Conservation (phyloP, 371 early-diverging fungal species). For the Mucor circinelloides region DNA sequence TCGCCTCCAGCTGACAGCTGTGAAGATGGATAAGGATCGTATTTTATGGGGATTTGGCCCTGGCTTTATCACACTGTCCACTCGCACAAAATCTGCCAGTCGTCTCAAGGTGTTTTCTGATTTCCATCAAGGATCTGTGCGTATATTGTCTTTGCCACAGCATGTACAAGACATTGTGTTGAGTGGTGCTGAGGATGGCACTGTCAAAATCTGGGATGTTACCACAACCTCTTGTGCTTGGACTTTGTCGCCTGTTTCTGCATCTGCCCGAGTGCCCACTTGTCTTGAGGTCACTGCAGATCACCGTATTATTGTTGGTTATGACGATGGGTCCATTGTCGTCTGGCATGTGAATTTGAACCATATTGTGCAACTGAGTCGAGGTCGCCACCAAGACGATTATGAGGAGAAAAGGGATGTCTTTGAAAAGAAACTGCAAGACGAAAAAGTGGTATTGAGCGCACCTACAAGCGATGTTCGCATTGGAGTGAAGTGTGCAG, state of each 20-base stretch:
- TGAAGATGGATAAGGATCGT: conserved; percentile 44
- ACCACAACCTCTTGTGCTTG: conserved; percentile 23
- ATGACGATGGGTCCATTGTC: conserved; percentile 40
- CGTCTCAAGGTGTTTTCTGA: conserved; percentile 40
- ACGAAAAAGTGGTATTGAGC: conserved; percentile 20
- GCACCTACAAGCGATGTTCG: conserved; percentile 7
- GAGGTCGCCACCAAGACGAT: conserved; percentile 7
- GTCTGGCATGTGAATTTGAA: conserved; percentile 42
- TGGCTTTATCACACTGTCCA: conserved; percentile 45
- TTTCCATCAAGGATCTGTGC: conserved; percentile 47
- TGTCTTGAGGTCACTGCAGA: conserved; percentile 26
- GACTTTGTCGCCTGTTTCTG: conserved; percentile 27
- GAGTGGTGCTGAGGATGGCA: conserved; percentile 51
- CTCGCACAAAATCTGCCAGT: conserved; percentile 24
- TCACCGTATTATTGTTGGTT: conserved; percentile 43
- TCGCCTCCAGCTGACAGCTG: conserved; percentile 27
- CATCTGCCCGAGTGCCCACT: conserved; percentile 23
- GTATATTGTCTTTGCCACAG: conserved; percentile 29
- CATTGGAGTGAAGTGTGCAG: conserved; percentile 26
- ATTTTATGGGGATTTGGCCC: conserved; percentile 50
- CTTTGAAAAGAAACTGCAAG: not conserved
- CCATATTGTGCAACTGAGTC: conserved; percentile 10
- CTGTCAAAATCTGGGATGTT: conserved; percentile 47
- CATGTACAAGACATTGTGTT: conserved; percentile 28
- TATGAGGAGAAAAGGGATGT: not conserved